Evolutionary conservation across 495 filamentous ascomycete genomes (phyloP), one percentile per base, ranked within the genome.

Genomic region (Penicillium canariense): DNA sequence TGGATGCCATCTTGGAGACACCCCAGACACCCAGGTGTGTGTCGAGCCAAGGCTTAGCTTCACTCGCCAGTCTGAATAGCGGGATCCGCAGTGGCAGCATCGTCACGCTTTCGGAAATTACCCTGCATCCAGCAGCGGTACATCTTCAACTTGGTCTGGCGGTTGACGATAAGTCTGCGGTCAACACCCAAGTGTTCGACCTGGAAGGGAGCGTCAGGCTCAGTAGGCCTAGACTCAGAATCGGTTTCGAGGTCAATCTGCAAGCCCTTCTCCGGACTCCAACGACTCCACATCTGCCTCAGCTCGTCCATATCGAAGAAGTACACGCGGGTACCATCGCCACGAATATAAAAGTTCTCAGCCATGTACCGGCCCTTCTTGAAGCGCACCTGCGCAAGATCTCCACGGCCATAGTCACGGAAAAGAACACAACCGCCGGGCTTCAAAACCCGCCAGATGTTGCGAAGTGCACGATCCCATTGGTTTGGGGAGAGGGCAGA

Each of bases 91-190:
- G 43, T 15, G 28, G 55, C 50, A 45, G 61, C 9, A 7, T 50
- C 58, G 32, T 48, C 61, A 25, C 82, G 81, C 72, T 97, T 98
- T 54, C 70, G 77, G 68, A 97, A 96, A 11, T 85, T 84, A 18
- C 89, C 95, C 68, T 98, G 94, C 68, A 97, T 86, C 94, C 94
- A 81, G 76, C 91, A 96, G 38, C 94, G 85, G 73, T 97, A 97
- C 94, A 98, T 98, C 74, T 97, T 97, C 8, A 97, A 71, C 70
- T 90, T 86, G 59, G 83, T 84, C 52, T 89, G 87, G 38, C 94
- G 85, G 67, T 98, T 98, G 50, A 98, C 92, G 42, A 98, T 77
- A 75, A 98, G 76, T 54, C 95, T 81, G 56, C 88, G 81, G 63
- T 98, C 94, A 47, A 88, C 80, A 12, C 85, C 95, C 36, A 97